Base-by-base conservation (phyloP, 2,329 filamentous ascomycete genomes). In the Sordariomycetes sp. region DNA sequence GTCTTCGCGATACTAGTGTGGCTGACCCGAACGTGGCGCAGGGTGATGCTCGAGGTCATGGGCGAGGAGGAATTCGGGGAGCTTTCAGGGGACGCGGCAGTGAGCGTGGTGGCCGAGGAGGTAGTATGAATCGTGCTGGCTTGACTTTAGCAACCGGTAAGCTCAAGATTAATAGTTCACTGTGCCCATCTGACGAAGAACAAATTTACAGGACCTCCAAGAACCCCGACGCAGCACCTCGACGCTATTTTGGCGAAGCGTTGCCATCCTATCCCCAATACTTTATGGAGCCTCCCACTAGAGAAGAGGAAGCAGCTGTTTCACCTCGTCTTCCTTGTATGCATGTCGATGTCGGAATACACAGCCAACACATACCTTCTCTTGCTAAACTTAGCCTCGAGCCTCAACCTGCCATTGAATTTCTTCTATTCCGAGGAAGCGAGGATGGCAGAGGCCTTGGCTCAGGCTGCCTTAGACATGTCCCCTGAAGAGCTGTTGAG, bases 311-410 rank as follows among this genome's bases (percentile, higher is more conserved):
- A 71, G 18, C 62, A 87, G 7, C 66, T 93, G 6, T 59, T 93
- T 7, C 81, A 92, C 46, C 73, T 78, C 1, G 61, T 86, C 26
- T 62, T 93, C 1, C 63, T 94, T 3, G 63, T 92, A 18, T 49
- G 88, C 6, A 60, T 94, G 3, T 87, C 83, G 3, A 61, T 93
- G 11, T 79, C 92, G 48, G 75, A 83, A 42, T 94, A 92, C 55
- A 75, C 70, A 27, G 75, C 82, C 5, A 79, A 85, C 47, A 83
- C 84, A 4, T 74, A 85, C 10, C 66, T 84, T 3, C 61, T 92
- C 15, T 66, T 94, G 34, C 61, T 86, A 12, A 69, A 82, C 42
- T 54, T 90, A 26, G 68, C 82, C 2, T 81, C 79, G 2, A 85
- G 82, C 6, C 62, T 94, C 8, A 68, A 76, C n/a, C 60, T 94